A percentile compares a stretch with the other conserved stretches of the same genome.
These are phyloP conservation scores for Allium fistulosum DNA, from an alignment of 106 monocot genomes.

Conservation along the genomic window DNA sequence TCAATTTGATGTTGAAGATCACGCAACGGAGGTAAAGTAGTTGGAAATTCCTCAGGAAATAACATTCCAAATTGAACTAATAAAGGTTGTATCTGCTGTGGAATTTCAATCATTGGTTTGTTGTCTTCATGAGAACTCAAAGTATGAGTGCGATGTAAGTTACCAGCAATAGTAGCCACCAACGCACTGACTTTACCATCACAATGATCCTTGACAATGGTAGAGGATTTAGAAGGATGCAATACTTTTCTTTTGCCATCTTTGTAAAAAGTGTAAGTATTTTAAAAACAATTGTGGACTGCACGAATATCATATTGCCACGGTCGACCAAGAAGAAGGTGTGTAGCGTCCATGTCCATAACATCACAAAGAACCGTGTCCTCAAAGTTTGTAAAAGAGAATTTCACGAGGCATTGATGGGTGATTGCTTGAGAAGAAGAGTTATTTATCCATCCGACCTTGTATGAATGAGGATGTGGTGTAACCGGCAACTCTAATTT, in stretches of 20 bases:
- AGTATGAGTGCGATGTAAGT: neutral
- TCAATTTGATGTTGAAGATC: conserved; percentile 5
- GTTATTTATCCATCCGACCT: no score
- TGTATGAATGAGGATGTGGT: no score
- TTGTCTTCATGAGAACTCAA: neutral
- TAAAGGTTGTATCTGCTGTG: neutral
- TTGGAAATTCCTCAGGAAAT: no score
- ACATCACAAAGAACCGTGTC: neutral
- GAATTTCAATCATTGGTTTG: neutral
- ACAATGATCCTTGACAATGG: neutral
- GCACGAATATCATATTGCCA: no score
- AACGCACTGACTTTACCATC: neutral
- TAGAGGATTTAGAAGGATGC: neutral
- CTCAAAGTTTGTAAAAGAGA: neutral
- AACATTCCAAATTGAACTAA: neutral
- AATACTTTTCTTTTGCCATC: no score
- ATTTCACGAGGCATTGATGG: neutral
- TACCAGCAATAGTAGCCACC: neutral
- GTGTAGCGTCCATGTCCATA: no score
- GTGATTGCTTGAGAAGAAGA: no score
- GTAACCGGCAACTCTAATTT: neutral
- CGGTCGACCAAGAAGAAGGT: no score
- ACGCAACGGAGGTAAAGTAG: neutral
- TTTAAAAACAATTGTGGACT: no score
- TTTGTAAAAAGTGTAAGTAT: no score